Base-by-base conservation (phyloP, 2,329 filamentous ascomycete species). In the Phialocephala subalpina region DNA sequence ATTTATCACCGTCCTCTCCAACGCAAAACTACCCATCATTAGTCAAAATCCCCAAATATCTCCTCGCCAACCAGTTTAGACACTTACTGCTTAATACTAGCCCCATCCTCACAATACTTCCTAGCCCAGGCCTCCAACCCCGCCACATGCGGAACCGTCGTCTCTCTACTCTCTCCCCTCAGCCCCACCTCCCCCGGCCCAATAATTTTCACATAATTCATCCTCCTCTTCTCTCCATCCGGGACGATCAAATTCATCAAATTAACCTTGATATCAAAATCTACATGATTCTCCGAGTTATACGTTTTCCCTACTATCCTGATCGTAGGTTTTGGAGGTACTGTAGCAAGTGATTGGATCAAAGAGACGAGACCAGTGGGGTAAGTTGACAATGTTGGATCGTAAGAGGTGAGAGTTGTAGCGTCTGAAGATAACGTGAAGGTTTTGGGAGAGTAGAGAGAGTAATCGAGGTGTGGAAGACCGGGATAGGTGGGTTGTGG, bases 311-410 rank as follows among this genome's bases (percentile, higher is more conserved):
- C 85, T 2, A 77, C 77, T 60, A 87, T 80, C 61, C 82, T 79
- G 25, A 87, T 80, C 67, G 83, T 79, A 0, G 83, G 84, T 72
- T 87, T 87, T 7, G 86, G 85, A 22, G 85, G 85, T 0, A 87
- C 78, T 0, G 81, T 81, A 16, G 84, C 81, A 63, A 86, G 82
- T 36, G 77, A 73, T 40, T 82, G 81, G 29, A 87, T 73, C 25
- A 87, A 77, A 3, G 80, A 75, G 4, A 80, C 76, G 38, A 88
- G 77, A 6, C 82, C 82, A 16, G 74, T 73, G 29, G 79, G 79
- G 62, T 82, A 82, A 65, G 78, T 77, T 5, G 82, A 84, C 3
- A 87, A 78, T 69, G 83, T 81, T n/a, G 80, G 79, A 0, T 82
- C 81, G 49, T 81, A 79, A 59, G 82, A 82, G 25, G 79, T 80